These are phyloP conservation scores for Botryotinia globosa DNA, from an alignment of 2,329 filamentous ascomycete genomes.

Conservation along the genomic window DNA sequence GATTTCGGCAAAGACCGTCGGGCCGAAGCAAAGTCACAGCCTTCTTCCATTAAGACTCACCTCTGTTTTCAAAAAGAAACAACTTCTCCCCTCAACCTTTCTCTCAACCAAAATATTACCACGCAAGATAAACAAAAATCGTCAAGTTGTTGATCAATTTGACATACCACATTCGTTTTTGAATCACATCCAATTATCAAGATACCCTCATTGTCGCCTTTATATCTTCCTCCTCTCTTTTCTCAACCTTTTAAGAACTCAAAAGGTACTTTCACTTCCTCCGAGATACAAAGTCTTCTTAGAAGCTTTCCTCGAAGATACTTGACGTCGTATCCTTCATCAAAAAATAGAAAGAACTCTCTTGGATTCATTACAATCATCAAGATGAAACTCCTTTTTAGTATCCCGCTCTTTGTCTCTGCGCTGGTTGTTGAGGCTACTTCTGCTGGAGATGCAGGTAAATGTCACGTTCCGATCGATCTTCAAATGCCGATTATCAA, in stretches of 20 bases:
- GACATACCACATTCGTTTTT: conserved; percentile 8
- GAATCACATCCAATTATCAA: not conserved
- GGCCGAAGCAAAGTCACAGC: not conserved
- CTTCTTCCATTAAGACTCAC: not conserved
- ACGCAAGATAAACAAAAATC: not conserved
- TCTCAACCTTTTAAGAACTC: not conserved
- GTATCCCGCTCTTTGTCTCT: not conserved
- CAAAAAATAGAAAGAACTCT: not conserved
- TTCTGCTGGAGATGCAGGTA: not conserved
- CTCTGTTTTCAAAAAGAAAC: not conserved
- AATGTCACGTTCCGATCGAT: not conserved
- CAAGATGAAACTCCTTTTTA: conserved; percentile 15
- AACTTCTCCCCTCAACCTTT: not conserved
- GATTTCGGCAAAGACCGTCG: not conserved
- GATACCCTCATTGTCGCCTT: not conserved
- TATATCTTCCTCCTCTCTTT: not conserved
- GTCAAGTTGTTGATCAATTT: conserved; percentile 13
- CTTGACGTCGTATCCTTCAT: not conserved
- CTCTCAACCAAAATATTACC: not conserved
- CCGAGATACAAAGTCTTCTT: not conserved
- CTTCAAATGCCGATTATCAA: not conserved
- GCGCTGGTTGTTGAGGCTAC: not conserved
- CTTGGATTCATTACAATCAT: not conserved
- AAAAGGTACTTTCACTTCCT: not conserved
- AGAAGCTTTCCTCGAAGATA: not conserved